Conservation (phyloP, 1,139 yeast genomes). For the Nakaseomyces uthaithaninus region DNA sequence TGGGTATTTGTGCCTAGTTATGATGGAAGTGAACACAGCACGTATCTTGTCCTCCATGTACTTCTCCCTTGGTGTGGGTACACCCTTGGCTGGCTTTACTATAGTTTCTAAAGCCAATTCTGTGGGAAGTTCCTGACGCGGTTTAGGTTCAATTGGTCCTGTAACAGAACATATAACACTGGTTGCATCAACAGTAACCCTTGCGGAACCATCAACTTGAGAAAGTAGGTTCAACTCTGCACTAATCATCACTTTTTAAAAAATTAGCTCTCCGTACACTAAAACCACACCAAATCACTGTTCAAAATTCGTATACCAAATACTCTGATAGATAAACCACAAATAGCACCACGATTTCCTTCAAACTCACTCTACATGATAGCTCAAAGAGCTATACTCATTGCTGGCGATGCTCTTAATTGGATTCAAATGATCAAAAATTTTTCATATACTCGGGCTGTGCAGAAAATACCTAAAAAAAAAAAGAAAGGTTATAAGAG, state of each 20-base stretch:
- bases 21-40: constrained; percentile 50
- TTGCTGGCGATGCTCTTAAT: no score
- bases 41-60: constrained; percentile 64
- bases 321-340: no score
- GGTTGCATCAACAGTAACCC: constrained; percentile 42
- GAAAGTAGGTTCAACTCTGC: constrained; percentile 34
- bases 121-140: constrained; percentile 79
- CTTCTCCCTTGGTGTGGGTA: constrained; percentile 69
- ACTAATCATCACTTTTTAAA: background rate
- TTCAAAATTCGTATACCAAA: no score
- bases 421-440: no score
- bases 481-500: no score
- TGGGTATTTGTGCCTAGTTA: constrained; percentile 66
- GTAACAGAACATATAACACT: constrained; percentile 68
- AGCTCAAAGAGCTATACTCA: no score
- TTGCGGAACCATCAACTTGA: constrained; percentile 77
- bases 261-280: no score
- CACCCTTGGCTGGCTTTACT: constrained; percentile 70
- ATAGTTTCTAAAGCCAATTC: constrained; percentile 71
- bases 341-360: no score
- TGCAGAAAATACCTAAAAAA: no score
- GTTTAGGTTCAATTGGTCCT: constrained; percentile 85
- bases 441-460: no score
- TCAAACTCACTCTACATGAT: no score
- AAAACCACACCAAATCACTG: no score